Evolutionary conservation across 768 basidiomycete species (phyloP), one percentile per base, ranked within the genome.

Genomic region (Amanita subjunquillea): DNA sequence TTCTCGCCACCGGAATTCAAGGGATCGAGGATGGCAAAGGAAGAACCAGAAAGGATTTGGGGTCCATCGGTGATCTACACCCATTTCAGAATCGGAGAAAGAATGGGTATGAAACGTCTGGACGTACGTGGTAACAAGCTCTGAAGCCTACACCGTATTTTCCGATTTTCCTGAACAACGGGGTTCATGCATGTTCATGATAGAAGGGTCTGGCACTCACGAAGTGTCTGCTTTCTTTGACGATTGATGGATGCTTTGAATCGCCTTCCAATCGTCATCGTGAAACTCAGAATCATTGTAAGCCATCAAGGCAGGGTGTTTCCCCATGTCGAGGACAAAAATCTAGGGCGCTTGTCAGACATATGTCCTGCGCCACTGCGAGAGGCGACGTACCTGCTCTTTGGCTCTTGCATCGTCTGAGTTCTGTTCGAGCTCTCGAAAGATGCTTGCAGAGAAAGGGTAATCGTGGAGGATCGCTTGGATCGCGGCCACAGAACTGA

Each of bases 141-240:
- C 77, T 62, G 57, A 78, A 76, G 0, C 77, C 77, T 17, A 78
- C 65, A 0, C 76, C 77, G 55, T 72, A 78, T 57, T 77, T 79
- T 17, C 77, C 77, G 5, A 75, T 77, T 62, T 75, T 77, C 0
- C 76, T 77, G 58, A 15, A 27, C 37, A 12, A 6, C 10, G n/a
- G 27, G 2, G 40, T 27, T 27, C 17, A 17, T 17, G 17, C 17
- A 17, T 17, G 17, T 17, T 17, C 32, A 3, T 1, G 5, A 12
- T 12, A 45, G 9, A 20, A 39, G 27, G 13, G 12, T 22, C 29
- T 42, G 2, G 20, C 22, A 60, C 69, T 55, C 59, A 74, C 74
- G 73, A 70, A 0, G 65, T 66, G 58, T 78, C 77, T 0, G 59
- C 57, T 38, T 58, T 68, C 59, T 79, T 79, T 0, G 75, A 76